phyloP scores from a whole-genome alignment of 148 eudicot species.

The Nyssa sinensis region DNA sequence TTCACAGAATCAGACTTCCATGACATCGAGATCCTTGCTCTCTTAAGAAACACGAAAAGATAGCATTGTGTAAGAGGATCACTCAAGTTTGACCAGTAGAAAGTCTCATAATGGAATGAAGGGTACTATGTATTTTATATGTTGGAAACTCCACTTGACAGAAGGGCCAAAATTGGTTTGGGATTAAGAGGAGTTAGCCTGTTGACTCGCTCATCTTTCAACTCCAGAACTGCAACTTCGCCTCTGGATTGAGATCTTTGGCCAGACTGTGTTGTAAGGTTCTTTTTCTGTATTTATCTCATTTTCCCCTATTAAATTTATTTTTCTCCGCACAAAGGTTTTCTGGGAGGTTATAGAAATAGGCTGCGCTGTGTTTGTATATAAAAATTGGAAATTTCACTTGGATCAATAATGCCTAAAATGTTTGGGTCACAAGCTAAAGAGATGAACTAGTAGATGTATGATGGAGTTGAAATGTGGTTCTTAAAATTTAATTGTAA shows the following conservation, averaged over 20 bases:
- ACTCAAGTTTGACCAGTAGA: background rate
- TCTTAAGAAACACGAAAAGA: slow-evolving; percentile 53
- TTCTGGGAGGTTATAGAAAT: background rate
- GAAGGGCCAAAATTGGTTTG: background rate
- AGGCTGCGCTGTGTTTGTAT: background rate
- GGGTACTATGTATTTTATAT: background rate
- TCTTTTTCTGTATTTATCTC: background rate
- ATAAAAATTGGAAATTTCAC: background rate
- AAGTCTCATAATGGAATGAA: background rate
- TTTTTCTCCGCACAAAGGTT: background rate
- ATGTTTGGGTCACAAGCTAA: background rate
- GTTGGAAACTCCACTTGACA: background rate
- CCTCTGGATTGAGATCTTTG: slow-evolving; percentile 5
- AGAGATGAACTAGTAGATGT: background rate
- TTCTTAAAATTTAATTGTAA: slow-evolving; percentile 2
- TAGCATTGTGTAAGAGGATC: slow-evolving; percentile 23
- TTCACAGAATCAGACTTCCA: slow-evolving; percentile 41
- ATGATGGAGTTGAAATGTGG: background rate
- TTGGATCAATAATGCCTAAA: background rate
- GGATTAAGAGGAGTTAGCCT: background rate
- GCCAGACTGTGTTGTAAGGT: background rate
- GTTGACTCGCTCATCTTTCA: background rate
- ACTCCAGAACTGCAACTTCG: background rate
- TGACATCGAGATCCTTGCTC: slow-evolving; percentile 66
- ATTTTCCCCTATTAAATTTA: background rate